These are phyloP conservation scores for Rugosomyces carneus DNA, from an alignment of 1,284 basidiomycete species.

Conservation along the genomic window DNA sequence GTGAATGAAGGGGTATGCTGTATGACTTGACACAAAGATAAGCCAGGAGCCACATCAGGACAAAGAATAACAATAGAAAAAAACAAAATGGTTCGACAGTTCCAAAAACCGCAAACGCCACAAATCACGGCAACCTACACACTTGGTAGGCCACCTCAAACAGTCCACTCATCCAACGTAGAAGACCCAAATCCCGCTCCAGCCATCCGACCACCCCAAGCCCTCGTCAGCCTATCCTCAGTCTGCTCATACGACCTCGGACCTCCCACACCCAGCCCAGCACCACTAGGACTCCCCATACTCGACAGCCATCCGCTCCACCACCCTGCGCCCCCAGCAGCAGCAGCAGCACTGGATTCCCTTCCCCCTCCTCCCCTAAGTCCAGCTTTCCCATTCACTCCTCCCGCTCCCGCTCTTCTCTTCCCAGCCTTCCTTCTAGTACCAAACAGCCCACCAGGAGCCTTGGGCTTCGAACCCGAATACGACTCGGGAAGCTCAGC, in stretches of 20 bases:
- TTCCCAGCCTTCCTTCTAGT: conserved; percentile 24
- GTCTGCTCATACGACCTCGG: conserved; percentile 38
- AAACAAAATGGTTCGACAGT: too few relatives aligned
- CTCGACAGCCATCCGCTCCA: conserved; percentile 43
- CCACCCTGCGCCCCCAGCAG: conserved; percentile 37
- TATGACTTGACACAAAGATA: too few relatives aligned
- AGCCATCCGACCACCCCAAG: conserved; percentile 36
- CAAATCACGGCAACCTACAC: too few relatives aligned
- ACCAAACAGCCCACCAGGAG: conserved; percentile 22
- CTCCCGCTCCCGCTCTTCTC: conserved; percentile 11
- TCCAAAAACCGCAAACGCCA: too few relatives aligned
- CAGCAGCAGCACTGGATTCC: conserved; percentile 2
- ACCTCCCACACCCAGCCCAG: conserved; percentile 19
- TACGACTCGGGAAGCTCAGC: conserved; percentile 66
- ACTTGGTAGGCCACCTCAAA: too few relatives aligned
- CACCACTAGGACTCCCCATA: conserved; percentile 17
- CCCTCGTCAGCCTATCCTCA: conserved; percentile 43
- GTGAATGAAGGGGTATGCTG: too few relatives aligned
- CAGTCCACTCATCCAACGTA: conserved; percentile 54
- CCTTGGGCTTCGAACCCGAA: conserved; percentile 20
- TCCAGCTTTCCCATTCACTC: conserved; percentile 8
- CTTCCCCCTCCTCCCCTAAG: conserved; percentile 15
- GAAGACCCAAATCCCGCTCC: conserved; percentile 34
- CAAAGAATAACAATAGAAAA: too few relatives aligned
- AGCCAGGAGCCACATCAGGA: too few relatives aligned